Base-by-base conservation (phyloP, 352 stramenopile genomes). In the Pythium phragmiticola region DNA sequence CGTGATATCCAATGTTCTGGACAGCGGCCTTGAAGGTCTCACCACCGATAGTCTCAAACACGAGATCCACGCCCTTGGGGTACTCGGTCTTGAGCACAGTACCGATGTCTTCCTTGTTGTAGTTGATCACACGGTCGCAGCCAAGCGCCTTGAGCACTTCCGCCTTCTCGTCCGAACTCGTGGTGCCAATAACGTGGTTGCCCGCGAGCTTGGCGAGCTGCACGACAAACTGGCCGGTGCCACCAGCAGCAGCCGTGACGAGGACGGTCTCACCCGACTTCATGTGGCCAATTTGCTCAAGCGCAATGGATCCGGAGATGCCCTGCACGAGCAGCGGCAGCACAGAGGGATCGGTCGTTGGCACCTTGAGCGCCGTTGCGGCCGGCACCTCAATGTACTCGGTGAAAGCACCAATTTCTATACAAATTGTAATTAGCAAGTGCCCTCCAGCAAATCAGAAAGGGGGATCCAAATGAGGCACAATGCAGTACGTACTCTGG, bases 171-270 rank as follows among this genome's bases (percentile, higher is more conserved):
- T 85, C 73, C 55, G 80, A 93, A 69, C 85, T 94, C 60, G 84
- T 85, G n/a, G 82, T 93, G 56, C 77, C 77, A 60, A 96, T 90
- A 17, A 92, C 82, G 57, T 88, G 74, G 72, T 90, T 90, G 30
- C 83, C 84, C 1, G 91, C 72, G 2, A 89, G 84, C 53, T 92
- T 93, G 39, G 87, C 88, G 48, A 97, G 68, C 66, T 96, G 89
- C 57, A 96, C 72, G 43, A 80, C 88, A 37, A 93, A 88, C 23
- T 30, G 26, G 4, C 26, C 26, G 4, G 26, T 30, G 26, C 26
- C 26, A 30, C 26, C 26, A 30, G 26, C 79, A 2, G 75, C 79
- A 0, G 79, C 73, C 4, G 79, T 88, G 54, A 90, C 77, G n/a
- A 90, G 62, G 49, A 90, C 78, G 0, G 78, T 88, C 72, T 88